Conservation (phyloP, 306 rosid genomes). For the Castanea mollissima region DNA sequence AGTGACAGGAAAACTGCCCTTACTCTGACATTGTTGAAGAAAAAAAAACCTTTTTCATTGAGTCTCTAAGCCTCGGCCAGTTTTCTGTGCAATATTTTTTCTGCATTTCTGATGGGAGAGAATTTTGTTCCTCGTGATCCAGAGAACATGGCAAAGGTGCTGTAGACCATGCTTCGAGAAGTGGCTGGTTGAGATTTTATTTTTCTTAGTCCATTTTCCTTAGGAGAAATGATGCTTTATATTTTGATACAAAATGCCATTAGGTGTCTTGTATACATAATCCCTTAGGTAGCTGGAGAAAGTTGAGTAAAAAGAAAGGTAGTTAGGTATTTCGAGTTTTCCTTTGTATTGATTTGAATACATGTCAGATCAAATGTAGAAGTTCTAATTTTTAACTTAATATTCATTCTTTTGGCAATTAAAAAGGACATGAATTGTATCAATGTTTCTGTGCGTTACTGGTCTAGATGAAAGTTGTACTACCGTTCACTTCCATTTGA, state of each 20-base stretch:
- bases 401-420: no score
- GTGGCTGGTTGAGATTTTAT: not conserved
- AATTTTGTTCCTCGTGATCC: not conserved
- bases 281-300: no score
- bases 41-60: not conserved
- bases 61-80: not conserved
- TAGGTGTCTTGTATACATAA: no score
- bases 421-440: no score
- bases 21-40: conserved; percentile 48
- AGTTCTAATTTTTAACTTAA: no score
- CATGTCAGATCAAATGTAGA: no score
- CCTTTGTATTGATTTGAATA: no score
- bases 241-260: not conserved
- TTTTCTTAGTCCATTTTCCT: not conserved
- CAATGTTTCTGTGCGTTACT: no score
- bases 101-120: not conserved
- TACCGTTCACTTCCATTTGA: no score
- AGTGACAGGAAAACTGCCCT: conserved; percentile 64
- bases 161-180: not conserved
- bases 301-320: no score
- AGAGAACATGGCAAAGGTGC: not conserved
- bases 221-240: not conserved
- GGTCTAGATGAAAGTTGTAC: no score
- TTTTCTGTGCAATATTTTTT: not conserved
- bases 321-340: no score